phyloP scores from a whole-genome alignment of 257 asterid genomes.

The Prunella vulgaris region DNA sequence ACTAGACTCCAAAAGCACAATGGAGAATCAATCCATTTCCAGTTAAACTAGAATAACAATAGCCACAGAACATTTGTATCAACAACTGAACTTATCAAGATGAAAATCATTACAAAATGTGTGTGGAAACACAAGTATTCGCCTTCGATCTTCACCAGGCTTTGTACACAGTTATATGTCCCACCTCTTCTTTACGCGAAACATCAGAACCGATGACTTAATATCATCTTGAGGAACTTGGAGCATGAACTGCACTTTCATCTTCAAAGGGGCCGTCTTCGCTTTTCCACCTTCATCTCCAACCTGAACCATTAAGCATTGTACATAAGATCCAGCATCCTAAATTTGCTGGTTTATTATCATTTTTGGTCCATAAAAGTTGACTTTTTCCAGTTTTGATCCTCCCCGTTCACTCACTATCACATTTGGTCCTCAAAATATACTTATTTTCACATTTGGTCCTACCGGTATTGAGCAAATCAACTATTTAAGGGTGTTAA shows the following conservation, averaged over 20 bases:
- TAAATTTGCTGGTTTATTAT: background rate
- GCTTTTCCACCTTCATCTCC: conserved; percentile 82
- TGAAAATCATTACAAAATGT: conserved; percentile 16
- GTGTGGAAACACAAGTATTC: background rate
- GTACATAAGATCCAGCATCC: background rate
- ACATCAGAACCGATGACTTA: conserved; percentile 66
- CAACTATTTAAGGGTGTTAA: too few species aligned
- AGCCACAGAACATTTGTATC: background rate
- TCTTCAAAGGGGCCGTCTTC: conserved; percentile 83
- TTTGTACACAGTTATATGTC: conserved; percentile 43
- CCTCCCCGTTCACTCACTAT: background rate
- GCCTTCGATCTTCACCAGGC: background rate
- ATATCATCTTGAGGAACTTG: conserved; percentile 93
- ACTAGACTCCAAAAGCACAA: background rate
- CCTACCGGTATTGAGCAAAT: too few species aligned
- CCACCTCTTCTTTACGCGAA: conserved; percentile 93
- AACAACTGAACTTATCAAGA: background rate
- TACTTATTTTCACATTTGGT: background rate
- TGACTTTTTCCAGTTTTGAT: background rate
- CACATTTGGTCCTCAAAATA: background rate
- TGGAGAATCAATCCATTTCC: background rate
- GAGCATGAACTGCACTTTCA: conserved; percentile 89
- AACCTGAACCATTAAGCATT: conserved; percentile 35
- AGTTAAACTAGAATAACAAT: background rate
- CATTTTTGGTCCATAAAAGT: too few species aligned